Percentiles rank a stretch among this genome's conserved stretches.
Evolutionary conservation across 805 yeast genomes (phyloP).

Genomic region (Suhomyces prunicola): DNA sequence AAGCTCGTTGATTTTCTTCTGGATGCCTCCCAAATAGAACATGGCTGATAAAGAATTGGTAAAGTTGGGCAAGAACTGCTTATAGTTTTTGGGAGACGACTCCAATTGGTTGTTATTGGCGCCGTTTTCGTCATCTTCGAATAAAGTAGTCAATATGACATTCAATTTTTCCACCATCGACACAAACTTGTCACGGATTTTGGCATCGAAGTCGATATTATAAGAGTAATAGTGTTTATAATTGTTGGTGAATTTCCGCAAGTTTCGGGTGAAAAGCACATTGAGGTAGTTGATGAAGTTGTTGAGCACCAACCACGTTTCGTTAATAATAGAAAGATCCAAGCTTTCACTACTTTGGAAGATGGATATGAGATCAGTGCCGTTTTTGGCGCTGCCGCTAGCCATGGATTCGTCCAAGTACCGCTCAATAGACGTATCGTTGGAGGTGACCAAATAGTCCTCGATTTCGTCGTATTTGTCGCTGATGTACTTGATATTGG

Average conservation of each 20-base stretch:
- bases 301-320: constrained; percentile 40
- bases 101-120: constrained; percentile 33
- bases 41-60: constrained; percentile 41
- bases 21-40: constrained; percentile 31
- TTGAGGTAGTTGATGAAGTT: constrained; percentile 35
- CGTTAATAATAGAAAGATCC: constrained; percentile 40
- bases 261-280: constrained; percentile 25
- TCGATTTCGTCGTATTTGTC: constrained; percentile 38
- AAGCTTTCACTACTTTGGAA: constrained; percentile 39
- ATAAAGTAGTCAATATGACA: constrained; percentile 24
- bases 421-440: background rate
- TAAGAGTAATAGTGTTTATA: constrained; percentile 31
- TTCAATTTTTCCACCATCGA: constrained; percentile 24
- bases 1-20: constrained; percentile 23
- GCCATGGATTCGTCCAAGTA: background rate
- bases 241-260: constrained; percentile 35
- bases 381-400: background rate
- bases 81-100: constrained; percentile 33
- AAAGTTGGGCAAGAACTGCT: constrained; percentile 36
- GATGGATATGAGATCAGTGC: constrained; percentile 8
- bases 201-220: constrained; percentile 29
- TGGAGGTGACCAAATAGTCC: constrained; percentile 31
- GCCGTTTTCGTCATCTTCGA: constrained; percentile 22
- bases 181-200: constrained; percentile 24
- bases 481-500: constrained; percentile 34